Evolutionary conservation across 2,329 filamentous ascomycete species (phyloP), one percentile per base, ranked within the genome.

Genomic region (Neonectria hederae): DNA sequence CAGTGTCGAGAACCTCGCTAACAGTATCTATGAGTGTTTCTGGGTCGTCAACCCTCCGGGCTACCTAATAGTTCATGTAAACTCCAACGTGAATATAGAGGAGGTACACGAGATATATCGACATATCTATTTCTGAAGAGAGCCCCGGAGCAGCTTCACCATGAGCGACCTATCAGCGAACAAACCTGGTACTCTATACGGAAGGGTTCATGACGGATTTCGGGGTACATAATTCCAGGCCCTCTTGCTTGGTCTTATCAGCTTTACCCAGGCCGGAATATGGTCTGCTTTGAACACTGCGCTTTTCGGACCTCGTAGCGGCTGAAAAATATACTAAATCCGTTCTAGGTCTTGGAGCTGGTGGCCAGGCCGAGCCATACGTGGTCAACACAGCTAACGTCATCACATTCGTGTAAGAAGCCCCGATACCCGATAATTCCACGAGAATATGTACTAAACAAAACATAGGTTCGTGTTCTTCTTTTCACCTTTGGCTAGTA

Each of bases 1-100:
- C 53, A 45, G 32, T 55, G 19, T 55, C 53, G 26, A 55, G 53
- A 17, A 55, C 40, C 53, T 55, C 53, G 53, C 53, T 55, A 24
- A 55, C 53, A 32, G 43, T 55, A 7, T 22, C 52, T n/a, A 55
- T 55, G 40, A 55, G 53, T 2, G 38, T 55, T 30, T 55, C 53
- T 17, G 53, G 38, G n/a, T n/a, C 43, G 53, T 55, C 53, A 55
- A 32, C n/a, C 53, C 53, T 3, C 38, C 53, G 32, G 24, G n/a
- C 53, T 38, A 32, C 53, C 53, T 35, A 38, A n/a, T 55, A 55
- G 53, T 55, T 55, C 24, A 55, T 45, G 24, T 45, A n/a, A 38
- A n/a, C 17, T n/a, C 17, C 35, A 4, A 5, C 17, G n/a, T 8
- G 14, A 8, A n/a, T 17, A 1, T 11, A 38, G 35, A n/a, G 35